These are phyloP conservation scores for Paramecium pentaurelia DNA, from an alignment of 73 alveolate genomes.

Conservation along the genomic window DNA sequence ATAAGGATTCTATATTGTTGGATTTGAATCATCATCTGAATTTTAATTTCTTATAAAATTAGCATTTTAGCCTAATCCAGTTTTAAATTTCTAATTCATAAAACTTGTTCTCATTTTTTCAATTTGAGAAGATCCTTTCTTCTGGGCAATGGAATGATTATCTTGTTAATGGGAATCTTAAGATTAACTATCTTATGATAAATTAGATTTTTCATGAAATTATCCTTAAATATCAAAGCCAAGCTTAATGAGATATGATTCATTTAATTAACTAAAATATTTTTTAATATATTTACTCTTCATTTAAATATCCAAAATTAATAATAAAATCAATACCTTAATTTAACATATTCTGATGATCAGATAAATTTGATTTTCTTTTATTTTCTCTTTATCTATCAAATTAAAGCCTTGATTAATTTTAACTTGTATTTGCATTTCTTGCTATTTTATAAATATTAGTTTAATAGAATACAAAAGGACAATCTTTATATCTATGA, in stretches of 20 bases:
- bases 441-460: slow-evolving; percentile 21
- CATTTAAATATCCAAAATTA: background rate
- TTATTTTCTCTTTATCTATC: background rate
- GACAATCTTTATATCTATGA: slow-evolving; percentile 13
- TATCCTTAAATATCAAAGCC: background rate
- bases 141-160: background rate
- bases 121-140: background rate
- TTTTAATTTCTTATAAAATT: background rate
- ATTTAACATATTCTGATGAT: background rate
- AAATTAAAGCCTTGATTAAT: background rate
- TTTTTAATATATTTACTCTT: background rate
- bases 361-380: background rate
- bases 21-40: background rate
- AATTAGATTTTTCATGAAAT: background rate
- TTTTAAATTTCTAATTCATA: background rate
- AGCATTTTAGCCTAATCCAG: background rate
- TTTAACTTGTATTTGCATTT: background rate
- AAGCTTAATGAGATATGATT: background rate
- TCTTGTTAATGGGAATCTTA: background rate
- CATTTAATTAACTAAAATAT: background rate
- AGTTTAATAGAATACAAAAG: slow-evolving; percentile 16
- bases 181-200: background rate
- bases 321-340: background rate
- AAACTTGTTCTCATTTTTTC: background rate
- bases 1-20: background rate